A percentile compares a stretch with the other conserved stretches of the same genome.
These are phyloP conservation scores for Eucalyptus grandis DNA, from an alignment of 345 rosid genomes.

Conservation along the genomic window DNA sequence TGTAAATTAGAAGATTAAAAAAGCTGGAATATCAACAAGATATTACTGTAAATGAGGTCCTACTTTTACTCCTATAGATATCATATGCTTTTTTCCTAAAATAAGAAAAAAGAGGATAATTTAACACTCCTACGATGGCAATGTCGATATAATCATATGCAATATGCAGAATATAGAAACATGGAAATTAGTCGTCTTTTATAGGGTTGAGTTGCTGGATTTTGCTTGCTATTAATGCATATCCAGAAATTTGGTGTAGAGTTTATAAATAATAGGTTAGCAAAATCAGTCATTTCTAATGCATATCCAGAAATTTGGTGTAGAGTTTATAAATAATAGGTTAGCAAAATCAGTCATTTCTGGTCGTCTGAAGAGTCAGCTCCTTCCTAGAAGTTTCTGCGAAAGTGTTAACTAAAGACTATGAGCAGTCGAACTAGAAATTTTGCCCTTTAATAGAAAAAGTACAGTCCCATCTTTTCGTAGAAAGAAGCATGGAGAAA, in stretches of 20 bases:
- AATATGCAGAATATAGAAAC: not conserved
- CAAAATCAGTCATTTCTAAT: not conserved
- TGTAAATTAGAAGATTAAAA: too few relatives aligned
- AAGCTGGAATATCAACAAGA: not conserved
- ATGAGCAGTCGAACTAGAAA: too few relatives aligned
- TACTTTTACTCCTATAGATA: not conserved
- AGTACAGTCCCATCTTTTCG: not conserved
- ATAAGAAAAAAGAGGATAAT: not conserved
- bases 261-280: too few relatives aligned
- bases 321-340: too few relatives aligned
- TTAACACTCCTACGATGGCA: not conserved
- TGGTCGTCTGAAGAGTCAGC: not conserved
- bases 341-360: not conserved
- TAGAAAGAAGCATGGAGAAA: not conserved
- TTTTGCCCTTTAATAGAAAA: not conserved
- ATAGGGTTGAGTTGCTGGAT: not conserved
- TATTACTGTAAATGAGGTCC: not conserved
- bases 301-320: not conserved
- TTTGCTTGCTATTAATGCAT: not conserved
- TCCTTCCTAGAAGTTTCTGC: not conserved
- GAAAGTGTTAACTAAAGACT: not conserved
- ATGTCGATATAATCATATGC: too few relatives aligned
- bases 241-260: not conserved
- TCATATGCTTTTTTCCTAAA: not conserved
- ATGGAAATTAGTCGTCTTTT: not conserved